A percentile compares a stretch with the other conserved stretches of the same genome.
phyloP scores from a whole-genome alignment of 2,329 filamentous ascomycete genomes.

The Diaporthe citrichinensis region DNA sequence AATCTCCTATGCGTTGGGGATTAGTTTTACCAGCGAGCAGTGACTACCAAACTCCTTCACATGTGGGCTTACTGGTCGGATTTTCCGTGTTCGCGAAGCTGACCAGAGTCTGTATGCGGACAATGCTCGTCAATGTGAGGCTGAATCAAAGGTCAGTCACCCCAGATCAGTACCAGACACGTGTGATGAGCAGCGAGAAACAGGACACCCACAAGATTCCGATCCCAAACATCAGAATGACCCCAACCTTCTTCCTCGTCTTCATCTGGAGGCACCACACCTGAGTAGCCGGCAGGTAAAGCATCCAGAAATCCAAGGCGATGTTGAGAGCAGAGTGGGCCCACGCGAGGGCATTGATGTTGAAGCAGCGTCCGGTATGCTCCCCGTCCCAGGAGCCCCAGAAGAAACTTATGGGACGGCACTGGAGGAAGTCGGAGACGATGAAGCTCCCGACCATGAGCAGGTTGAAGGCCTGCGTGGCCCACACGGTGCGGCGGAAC shows the following conservation, averaged over 20 bases:
- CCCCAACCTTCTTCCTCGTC: conserved; percentile 14
- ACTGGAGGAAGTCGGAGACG: conserved; percentile 38
- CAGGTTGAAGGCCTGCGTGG: conserved; percentile 36
- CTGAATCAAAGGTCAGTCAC: conserved; percentile 31
- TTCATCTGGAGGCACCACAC: conserved; percentile 10
- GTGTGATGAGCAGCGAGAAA: too few relatives aligned
- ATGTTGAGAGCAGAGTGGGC: conserved; percentile 16
- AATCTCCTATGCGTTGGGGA: neutral
- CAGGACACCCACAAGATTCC: conserved; percentile 22
- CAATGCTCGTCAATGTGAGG: conserved; percentile 51
- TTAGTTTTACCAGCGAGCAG: neutral
- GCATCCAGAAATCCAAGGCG: conserved; percentile 31
- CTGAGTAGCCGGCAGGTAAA: conserved; percentile 23
- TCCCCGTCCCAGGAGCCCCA: conserved; percentile 42
- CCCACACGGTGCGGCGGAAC: conserved; percentile 29
- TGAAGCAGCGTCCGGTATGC: conserved; percentile 30
- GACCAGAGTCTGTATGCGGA: conserved; percentile 49
- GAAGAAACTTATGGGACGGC: conserved; percentile 39
- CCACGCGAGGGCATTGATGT: conserved; percentile 24
- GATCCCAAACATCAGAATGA: conserved; percentile 27
- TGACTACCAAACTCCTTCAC: accelerated
- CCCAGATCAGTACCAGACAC: neutral
- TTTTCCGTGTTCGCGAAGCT: conserved; percentile 48
- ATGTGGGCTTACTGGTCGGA: conserved; percentile 43
- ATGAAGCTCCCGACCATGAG: conserved; percentile 39